Percentiles rank a stretch among this genome's conserved stretches.
Conservation (phyloP, 2,329 filamentous ascomycete genomes). For the Zymoseptoria crescenta region DNA sequence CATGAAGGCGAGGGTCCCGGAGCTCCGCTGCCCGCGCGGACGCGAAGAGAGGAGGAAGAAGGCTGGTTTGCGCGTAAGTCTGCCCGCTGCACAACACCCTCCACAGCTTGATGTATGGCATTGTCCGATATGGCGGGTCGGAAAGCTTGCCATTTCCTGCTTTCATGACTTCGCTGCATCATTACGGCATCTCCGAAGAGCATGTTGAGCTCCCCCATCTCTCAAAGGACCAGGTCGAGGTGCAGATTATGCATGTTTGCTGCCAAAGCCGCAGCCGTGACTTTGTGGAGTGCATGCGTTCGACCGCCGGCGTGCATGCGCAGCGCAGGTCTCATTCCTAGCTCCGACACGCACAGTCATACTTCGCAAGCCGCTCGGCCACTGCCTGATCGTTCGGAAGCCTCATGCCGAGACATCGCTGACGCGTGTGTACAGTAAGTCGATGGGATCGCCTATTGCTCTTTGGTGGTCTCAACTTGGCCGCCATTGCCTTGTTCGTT, state of each 20-base stretch:
- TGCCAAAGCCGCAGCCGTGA: constrained; percentile 15
- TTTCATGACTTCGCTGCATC: constrained; percentile 14
- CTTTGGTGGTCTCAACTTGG: constrained; percentile 85
- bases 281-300: constrained; percentile 24
- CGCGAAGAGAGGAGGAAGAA: constrained; percentile 85
- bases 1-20: constrained; percentile 66
- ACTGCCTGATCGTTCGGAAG: constrained; percentile 8
- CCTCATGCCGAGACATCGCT: constrained; percentile 28
- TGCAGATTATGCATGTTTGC: constrained; percentile 10
- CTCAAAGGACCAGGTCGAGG: constrained; percentile 17
- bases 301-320: constrained; percentile 15
- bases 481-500: constrained; percentile 83
- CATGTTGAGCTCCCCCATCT: constrained; percentile 11
- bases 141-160: constrained; percentile 1
- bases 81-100: constrained; percentile 4
- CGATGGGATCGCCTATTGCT: constrained; percentile 93
- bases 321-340: constrained; percentile 11
- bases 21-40: constrained; percentile 77
- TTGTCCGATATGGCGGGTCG: constrained; percentile 4
- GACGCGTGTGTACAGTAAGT: constrained; percentile 59
- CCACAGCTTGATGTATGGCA: background rate
- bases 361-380: constrained; percentile 2
- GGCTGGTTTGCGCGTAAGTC: constrained; percentile 90
- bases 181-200: constrained; percentile 5
- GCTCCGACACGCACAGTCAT: constrained; percentile 7